These are phyloP conservation scores for Omphalotus olearius DNA, from an alignment of 1,284 basidiomycete species.

Conservation along the genomic window DNA sequence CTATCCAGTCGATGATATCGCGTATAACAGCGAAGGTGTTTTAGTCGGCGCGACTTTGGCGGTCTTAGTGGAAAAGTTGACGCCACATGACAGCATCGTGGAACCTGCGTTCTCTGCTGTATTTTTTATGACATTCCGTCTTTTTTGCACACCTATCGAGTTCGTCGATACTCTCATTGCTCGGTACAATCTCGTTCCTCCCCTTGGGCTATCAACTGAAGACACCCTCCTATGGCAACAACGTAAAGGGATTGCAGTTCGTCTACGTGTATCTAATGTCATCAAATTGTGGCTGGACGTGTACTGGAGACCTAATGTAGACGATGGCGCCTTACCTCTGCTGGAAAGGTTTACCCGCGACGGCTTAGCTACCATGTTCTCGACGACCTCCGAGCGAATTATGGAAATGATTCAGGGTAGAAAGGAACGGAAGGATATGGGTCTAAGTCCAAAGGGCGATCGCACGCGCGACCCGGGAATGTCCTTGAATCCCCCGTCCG, in stretches of 20 bases:
- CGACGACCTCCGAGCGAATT: constrained; percentile 68
- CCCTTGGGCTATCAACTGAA: constrained; percentile 50
- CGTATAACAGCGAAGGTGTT: constrained; percentile 86
- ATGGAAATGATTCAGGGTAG: constrained; percentile 57
- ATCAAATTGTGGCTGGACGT: constrained; percentile 91
- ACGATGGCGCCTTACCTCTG: constrained; percentile 55
- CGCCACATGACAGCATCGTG: constrained; percentile 88
- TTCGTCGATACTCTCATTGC: constrained; percentile 75
- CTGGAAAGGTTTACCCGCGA: constrained; percentile 65
- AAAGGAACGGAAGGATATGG: constrained; percentile 37
- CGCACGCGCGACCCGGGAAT: constrained; percentile 65
- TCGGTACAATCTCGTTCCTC: constrained; percentile 78
- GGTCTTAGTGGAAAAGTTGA: constrained; percentile 92
- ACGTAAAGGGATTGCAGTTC: constrained; percentile 83
- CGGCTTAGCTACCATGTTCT: constrained; percentile 59
- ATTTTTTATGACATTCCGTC: constrained; percentile 95
- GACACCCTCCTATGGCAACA: constrained; percentile 80
- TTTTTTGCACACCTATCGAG: constrained; percentile 80
- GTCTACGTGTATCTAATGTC: constrained; percentile 86
- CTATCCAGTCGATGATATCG: constrained; percentile 77
- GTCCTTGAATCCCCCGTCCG: constrained; percentile 59
- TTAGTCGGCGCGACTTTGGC: constrained; percentile 89
- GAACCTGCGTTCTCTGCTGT: constrained; percentile 83
- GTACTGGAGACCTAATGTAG: constrained; percentile 77
- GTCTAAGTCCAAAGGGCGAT: constrained; percentile 53